Percentiles rank a stretch among this genome's conserved stretches.
Conservation (phyloP, 2,329 filamentous ascomycete species). For the Samsoniella hepiali region DNA sequence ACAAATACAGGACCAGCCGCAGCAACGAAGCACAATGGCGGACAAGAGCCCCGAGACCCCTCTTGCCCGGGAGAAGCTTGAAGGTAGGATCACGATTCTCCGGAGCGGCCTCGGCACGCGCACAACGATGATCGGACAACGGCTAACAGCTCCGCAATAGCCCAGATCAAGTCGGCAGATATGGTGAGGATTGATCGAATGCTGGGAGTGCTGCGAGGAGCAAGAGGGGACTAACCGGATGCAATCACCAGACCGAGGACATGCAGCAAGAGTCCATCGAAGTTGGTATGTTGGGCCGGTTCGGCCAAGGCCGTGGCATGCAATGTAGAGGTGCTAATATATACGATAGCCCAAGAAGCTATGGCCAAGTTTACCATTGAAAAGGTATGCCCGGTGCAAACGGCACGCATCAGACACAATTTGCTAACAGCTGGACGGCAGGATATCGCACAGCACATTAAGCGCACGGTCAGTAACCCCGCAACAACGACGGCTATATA, state of each 20-base stretch:
- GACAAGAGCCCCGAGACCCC: constrained; percentile 42
- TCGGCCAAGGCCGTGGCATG: background rate
- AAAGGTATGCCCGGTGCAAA: constrained; percentile 41
- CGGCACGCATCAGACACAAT: background rate
- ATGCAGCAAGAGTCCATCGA: constrained; percentile 96
- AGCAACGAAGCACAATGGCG: constrained; percentile 30
- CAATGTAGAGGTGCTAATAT: constrained; percentile 8
- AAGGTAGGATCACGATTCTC: constrained; percentile 50
- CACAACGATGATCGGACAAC: constrained; percentile 5
- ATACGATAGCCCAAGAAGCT: constrained; percentile 53
- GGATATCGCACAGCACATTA: constrained; percentile 96
- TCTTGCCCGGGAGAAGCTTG: constrained; percentile 69
- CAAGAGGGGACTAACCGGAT: constrained; percentile 30
- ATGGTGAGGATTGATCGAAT: constrained; percentile 64
- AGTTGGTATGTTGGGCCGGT: constrained; percentile 62
- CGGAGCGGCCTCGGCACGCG: background rate
- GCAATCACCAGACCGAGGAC: constrained; percentile 71
- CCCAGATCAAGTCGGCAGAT: constrained; percentile 95
- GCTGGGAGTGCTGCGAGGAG: constrained; percentile 18
- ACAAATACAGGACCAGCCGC: background rate
- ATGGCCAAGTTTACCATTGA: constrained; percentile 62
- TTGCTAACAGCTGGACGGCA: constrained; percentile 37
- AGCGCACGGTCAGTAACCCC: constrained; percentile 68
- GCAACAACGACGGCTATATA: background rate
- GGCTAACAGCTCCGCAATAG: constrained; percentile 44